Conservation (phyloP, 2,329 filamentous ascomycete genomes). For the Clonostachys solani region DNA sequence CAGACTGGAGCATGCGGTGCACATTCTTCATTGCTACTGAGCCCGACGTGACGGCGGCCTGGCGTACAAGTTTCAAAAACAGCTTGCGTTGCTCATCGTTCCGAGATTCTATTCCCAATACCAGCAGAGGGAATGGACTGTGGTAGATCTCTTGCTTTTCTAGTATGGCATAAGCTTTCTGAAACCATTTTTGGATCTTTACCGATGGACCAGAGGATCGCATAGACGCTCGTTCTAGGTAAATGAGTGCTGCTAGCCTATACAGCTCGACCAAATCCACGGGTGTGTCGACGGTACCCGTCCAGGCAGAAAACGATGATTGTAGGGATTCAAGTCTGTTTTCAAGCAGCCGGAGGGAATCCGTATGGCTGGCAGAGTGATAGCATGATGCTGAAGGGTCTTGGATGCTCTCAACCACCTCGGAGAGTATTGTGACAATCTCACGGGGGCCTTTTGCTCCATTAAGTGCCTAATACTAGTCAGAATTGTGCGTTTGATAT, state of each 20-base stretch:
- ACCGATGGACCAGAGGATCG: constrained; percentile 1
- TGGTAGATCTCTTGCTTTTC: not conserved
- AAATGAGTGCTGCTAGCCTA: constrained; percentile 2
- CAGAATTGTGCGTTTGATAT: too few species aligned
- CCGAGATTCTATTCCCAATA: constrained; percentile 7
- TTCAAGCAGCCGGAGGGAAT: not conserved
- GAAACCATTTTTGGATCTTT: not conserved
- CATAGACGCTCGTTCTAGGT: constrained; percentile 3
- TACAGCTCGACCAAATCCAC: not conserved
- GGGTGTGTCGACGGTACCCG: too few species aligned
- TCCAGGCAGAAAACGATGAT: too few species aligned
- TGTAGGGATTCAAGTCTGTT: not conserved
- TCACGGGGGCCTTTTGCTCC: too few species aligned
- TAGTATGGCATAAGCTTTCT: not conserved
- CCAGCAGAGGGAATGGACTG: constrained; percentile 4
- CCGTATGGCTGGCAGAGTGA: not conserved
- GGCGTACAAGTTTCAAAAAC: constrained; percentile 2
- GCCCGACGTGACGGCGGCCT: not conserved
- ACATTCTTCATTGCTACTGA: not conserved
- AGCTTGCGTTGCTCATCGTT: constrained; percentile 5
- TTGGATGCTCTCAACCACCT: constrained; percentile 1
- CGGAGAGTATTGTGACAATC: not conserved
- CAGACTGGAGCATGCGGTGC: constrained; percentile 2
- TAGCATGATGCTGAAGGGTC: constrained; percentile 1
- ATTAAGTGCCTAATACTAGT: too few species aligned